Conservation (phyloP, 352 stramenopile genomes). For the Globisporangium radiosum region DNA sequence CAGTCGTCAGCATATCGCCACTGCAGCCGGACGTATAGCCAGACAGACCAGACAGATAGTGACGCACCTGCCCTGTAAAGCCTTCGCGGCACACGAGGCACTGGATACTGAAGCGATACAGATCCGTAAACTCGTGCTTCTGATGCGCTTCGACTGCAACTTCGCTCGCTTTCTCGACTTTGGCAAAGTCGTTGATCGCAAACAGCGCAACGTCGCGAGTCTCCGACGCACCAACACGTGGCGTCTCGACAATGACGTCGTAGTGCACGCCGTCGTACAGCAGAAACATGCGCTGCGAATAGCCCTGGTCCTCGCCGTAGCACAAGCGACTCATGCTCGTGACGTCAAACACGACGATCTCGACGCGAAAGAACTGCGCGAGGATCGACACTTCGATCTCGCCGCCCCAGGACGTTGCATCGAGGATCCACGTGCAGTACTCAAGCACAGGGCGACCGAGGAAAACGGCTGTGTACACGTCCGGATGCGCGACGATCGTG, state of each 20-base stretch:
- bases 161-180: constrained; percentile 75
- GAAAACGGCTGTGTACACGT: constrained; percentile 72
- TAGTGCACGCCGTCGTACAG: constrained; percentile 87
- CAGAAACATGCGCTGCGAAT: constrained; percentile 78
- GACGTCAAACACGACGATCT: constrained; percentile 25
- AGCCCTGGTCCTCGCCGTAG: constrained; percentile 78
- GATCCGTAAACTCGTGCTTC: constrained; percentile 79
- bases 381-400: constrained; percentile 86
- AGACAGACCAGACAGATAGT: not conserved
- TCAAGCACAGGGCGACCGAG: constrained; percentile 67
- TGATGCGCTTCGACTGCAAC: constrained; percentile 77
- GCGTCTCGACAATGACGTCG: constrained; percentile 65
- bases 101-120: constrained; percentile 65
- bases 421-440: constrained; percentile 82
- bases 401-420: constrained; percentile 77
- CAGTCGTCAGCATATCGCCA: not conserved
- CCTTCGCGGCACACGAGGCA: constrained; percentile 58
- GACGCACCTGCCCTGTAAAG: constrained; percentile 56
- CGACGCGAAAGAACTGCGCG: constrained; percentile 64
- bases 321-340: constrained; percentile 81
- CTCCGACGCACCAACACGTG: constrained; percentile 35
- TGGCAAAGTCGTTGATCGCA: constrained; percentile 80
- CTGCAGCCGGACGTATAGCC: not conserved
- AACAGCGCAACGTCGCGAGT: constrained; percentile 62
- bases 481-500: constrained; percentile 51